Evolutionary conservation across 148 eudicot genomes (phyloP), one percentile per base, ranked within the genome.

Genomic region (Rhododendron kiyosumense): DNA sequence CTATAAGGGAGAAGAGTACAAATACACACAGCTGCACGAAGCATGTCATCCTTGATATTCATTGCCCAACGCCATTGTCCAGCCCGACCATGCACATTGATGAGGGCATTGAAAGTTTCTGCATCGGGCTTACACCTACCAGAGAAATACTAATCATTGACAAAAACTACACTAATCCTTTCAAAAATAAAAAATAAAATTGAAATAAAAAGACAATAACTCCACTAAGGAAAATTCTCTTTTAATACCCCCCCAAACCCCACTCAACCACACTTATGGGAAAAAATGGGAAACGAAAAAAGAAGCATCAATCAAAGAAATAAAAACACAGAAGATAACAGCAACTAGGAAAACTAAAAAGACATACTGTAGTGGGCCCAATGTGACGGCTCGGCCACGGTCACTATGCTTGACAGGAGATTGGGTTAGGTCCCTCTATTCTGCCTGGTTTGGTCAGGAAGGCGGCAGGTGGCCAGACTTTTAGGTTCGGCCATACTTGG

Each of bases 31-130:
- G 98, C 96, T 57, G 97, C 99, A 82, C 94, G 94, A 63, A 96
- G 98, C 99, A 96, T 96, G 90, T 94, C 99, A 87, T 94, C 97
- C 98, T 95, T 94, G 84, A 96, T 95, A 89, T 95, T 96, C 90
- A 90, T 88, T 36, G 94, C 97, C 99, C 99, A 97, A 83, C 98
- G 98, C 98, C 98, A 94, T 89, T 96, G 98, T 88, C 97, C 98
- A 87, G 92, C 94, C 92, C 97, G 94, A 52, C 98, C 99, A 89
- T 96, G 98, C 43, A 89, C 95, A 89, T 92, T 93, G 87, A 96
- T 96, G 80, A 96, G 96, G 89, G 96, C 98, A 91, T 95, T 92
- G 86, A 93, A 96, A 73, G 96, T 93, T 90, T 95, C 98, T 84
- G 93, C 96, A 92, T 96, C 91, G 14, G 99, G 98, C 90, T 96